Conservation (phyloP, 2,329 filamentous ascomycete species). For the Epicoccum sorghinum region DNA sequence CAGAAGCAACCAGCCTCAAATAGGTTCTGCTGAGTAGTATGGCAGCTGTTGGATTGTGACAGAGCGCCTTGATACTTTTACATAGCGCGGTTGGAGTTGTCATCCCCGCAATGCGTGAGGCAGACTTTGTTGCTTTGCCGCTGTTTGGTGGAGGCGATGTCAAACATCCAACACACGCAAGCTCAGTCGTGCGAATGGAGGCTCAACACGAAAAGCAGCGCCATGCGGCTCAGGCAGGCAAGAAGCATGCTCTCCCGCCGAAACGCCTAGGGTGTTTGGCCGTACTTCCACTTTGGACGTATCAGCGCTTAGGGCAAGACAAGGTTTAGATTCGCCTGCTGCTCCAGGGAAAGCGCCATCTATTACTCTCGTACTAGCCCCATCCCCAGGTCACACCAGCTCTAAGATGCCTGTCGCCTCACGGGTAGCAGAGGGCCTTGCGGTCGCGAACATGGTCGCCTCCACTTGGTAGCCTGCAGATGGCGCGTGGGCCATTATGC, state of each 20-base stretch:
- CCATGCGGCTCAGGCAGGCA: constrained; percentile 40
- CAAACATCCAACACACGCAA: constrained; percentile 22
- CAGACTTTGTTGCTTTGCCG: constrained; percentile 18
- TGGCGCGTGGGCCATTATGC: constrained; percentile 34
- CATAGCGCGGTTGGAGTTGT: background rate
- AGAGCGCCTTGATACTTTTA: constrained; percentile 1
- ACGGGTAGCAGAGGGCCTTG: constrained; percentile 22
- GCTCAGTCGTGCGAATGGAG: constrained; percentile 34
- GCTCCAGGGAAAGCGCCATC: constrained; percentile 32
- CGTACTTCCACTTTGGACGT: constrained; percentile 29
- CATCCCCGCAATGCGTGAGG: constrained; percentile 14
- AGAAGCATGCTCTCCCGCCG: constrained; percentile 24
- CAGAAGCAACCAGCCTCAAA: constrained; percentile 20
- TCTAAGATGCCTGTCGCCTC: constrained; percentile 14
- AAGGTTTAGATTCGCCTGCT: constrained; percentile 35
- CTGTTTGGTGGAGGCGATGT: constrained; percentile 28
- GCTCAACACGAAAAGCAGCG: constrained; percentile 34
- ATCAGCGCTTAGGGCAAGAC: constrained; percentile 37
- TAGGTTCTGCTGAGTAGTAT: constrained; percentile 11
- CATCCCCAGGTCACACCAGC: constrained; percentile 27
- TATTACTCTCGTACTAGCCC: constrained; percentile 35
- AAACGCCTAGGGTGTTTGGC: constrained; percentile 27
- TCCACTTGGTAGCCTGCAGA: constrained; percentile 37
- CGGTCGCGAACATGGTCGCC: constrained; percentile 26
- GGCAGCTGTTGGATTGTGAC: constrained; percentile 2